Evolutionary conservation across 176 grass and related monocot genomes (phyloP).

Genomic region (Hyparrhenia diplandra): DNA sequence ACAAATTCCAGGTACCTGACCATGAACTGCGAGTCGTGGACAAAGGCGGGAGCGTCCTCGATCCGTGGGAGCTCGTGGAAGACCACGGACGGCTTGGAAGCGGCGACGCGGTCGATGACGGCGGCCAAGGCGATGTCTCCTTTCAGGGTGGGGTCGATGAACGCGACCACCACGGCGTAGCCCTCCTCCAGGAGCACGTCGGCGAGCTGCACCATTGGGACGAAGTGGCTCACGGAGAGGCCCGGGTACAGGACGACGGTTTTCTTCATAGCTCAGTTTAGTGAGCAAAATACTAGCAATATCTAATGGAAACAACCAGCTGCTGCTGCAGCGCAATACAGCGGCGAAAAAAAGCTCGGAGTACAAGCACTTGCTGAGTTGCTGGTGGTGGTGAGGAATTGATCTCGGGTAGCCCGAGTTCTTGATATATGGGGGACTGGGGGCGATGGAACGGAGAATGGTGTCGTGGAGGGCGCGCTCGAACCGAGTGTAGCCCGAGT

Average conservation of each 20-base stretch:
- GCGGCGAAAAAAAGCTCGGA: too few relatives aligned
- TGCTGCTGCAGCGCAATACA: too few relatives aligned
- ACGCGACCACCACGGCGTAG: conserved; percentile 15
- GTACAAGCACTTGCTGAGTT: too few relatives aligned
- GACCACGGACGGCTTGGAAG: conserved; percentile 24
- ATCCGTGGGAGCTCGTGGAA: conserved; percentile 28
- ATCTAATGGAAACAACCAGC: too few relatives aligned
- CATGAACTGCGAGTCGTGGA: neutral
- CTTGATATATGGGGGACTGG: neutral
- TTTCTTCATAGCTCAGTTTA: neutral
- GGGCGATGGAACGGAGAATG: too few relatives aligned
- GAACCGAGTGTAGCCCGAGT: too few relatives aligned
- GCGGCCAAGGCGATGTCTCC: neutral
- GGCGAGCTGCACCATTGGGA: conserved; percentile 50
- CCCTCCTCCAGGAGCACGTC: conserved; percentile 17
- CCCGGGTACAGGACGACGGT: neutral
- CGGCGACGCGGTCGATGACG: conserved; percentile 16
- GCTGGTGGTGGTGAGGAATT: too few relatives aligned
- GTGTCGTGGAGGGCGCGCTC: too few relatives aligned
- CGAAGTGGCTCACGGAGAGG: neutral
- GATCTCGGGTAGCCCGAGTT: neutral
- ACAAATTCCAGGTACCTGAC: neutral
- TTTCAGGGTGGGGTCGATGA: conserved; percentile 10
- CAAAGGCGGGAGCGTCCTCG: neutral
- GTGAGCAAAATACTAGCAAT: too few relatives aligned